A percentile compares a stretch with the other conserved stretches of the same genome.
Conservation (phyloP, 768 basidiomycete species). For the Suillus spraguei region DNA sequence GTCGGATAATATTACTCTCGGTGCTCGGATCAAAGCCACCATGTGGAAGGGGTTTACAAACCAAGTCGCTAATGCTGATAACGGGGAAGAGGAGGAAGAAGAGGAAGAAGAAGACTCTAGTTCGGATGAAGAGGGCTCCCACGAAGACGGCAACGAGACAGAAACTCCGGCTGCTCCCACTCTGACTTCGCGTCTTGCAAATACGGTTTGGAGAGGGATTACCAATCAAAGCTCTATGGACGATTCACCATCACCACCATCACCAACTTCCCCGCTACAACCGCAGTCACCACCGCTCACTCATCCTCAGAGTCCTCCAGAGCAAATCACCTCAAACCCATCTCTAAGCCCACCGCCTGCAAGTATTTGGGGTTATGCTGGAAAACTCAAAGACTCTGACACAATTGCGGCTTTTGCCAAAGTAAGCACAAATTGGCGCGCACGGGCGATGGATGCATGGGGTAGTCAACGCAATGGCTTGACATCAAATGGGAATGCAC, state of each 20-base stretch:
- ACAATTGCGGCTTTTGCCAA: slow-evolving; percentile 70
- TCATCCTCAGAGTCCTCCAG: slow-evolving; percentile 15
- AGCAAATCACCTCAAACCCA: neutral
- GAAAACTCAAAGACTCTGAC: slow-evolving; percentile 74
- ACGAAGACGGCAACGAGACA: slow-evolving; percentile 48
- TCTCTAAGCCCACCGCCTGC: slow-evolving; percentile 28
- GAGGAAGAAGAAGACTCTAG: slow-evolving; percentile 29
- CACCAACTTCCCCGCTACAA: slow-evolving; percentile 34
- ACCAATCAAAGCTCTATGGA: slow-evolving; percentile 74
- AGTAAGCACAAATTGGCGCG: slow-evolving; percentile 76
- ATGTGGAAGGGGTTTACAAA: slow-evolving; percentile 73
- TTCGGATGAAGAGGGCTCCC: slow-evolving; percentile 27
- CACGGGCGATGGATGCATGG: slow-evolving; percentile 49
- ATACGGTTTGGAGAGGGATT: slow-evolving; percentile 74
- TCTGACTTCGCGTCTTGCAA: slow-evolving; percentile 56
- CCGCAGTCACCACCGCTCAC: slow-evolving; percentile 28
- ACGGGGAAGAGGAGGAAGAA: slow-evolving; percentile 33
- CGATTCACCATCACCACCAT: slow-evolving; percentile 44
- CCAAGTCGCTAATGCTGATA: slow-evolving; percentile 44
- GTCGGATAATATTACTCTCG: slow-evolving; percentile 45
- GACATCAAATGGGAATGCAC: slow-evolving; percentile 7
- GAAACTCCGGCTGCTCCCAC: slow-evolving; percentile 41
- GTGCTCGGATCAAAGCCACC: slow-evolving; percentile 55
- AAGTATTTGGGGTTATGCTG: slow-evolving; percentile 70
- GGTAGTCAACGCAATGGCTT: slow-evolving; percentile 23